Percentiles rank a stretch among this genome's conserved stretches.
phyloP scores from a whole-genome alignment of 108 stramenopile species.

The Cyclotella sp. region DNA sequence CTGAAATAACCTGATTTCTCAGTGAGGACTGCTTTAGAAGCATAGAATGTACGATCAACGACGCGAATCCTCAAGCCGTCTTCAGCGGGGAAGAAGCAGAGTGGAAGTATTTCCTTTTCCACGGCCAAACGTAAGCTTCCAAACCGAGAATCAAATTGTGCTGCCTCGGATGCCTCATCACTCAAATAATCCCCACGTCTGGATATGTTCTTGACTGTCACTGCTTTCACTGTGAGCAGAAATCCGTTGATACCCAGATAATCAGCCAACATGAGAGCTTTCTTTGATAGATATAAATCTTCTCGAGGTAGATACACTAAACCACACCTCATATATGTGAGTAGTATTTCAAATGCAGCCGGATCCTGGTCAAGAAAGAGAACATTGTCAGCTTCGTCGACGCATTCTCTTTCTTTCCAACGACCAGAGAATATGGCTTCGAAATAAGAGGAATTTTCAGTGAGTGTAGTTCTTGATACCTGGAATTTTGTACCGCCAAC shows the following conservation, averaged over 20 bases:
- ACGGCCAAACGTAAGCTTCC: constrained; percentile 14
- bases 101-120: constrained; percentile 24
- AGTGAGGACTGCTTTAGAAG: constrained; percentile 23
- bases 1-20: constrained; percentile 26
- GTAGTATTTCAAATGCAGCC: constrained; percentile 23
- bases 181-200: constrained; percentile 23
- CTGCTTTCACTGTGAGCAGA: constrained; percentile 34
- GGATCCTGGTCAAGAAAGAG: constrained; percentile 31
- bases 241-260: constrained; percentile 24
- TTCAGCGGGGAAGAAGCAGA: constrained; percentile 26
- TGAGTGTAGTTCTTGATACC: constrained; percentile 21
- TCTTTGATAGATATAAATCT: constrained; percentile 19
- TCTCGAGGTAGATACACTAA: constrained; percentile 10
- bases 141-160: constrained; percentile 32
- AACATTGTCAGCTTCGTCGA: background rate
- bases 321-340: constrained; percentile 27
- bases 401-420: constrained; percentile 11
- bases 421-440: constrained; percentile 25
- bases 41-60: constrained; percentile 16
- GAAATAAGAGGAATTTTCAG: constrained; percentile 17
- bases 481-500: constrained; percentile 28
- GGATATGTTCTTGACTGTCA: constrained; percentile 34
- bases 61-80: constrained; percentile 16
- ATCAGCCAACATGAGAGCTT: constrained; percentile 25
- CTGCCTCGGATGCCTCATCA: constrained; percentile 22